phyloP scores from a whole-genome alignment of 345 rosid species.

The Punica granatum region DNA sequence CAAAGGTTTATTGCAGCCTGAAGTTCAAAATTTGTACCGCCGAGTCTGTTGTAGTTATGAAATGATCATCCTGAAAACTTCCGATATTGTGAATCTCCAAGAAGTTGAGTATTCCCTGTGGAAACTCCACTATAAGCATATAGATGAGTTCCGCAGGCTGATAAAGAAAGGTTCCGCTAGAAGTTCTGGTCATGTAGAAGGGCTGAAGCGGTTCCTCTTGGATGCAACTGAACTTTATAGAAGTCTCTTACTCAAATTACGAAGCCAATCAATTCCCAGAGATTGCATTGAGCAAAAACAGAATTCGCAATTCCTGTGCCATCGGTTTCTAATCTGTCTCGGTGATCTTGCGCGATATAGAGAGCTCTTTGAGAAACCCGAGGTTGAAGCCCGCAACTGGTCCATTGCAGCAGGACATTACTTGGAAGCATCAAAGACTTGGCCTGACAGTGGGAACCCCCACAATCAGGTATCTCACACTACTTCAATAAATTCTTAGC shows the following conservation, averaged over 20 bases:
- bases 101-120: constrained; percentile 79
- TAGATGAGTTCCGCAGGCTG: constrained; percentile 81
- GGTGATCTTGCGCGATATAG: constrained; percentile 90
- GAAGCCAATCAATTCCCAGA: constrained; percentile 17
- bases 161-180: constrained; percentile 34
- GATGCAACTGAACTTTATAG: constrained; percentile 57
- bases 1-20: constrained; percentile 45
- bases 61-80: constrained; percentile 42
- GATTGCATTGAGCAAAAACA: constrained; percentile 14
- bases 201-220: constrained; percentile 52
- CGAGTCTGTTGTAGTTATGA: constrained; percentile 60
- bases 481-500: background rate
- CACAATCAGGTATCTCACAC: constrained; percentile 66
- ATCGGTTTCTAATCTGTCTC: constrained; percentile 80
- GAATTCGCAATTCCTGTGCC: constrained; percentile 51
- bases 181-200: constrained; percentile 28
- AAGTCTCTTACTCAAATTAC: constrained; percentile 36
- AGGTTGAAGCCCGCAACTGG: constrained; percentile 49
- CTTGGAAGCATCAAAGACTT: constrained; percentile 61
- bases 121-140: constrained; percentile 81
- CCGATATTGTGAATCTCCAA: constrained; percentile 50
- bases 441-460: constrained; percentile 89
- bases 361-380: constrained; percentile 49
- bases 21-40: constrained; percentile 48
- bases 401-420: constrained; percentile 69